phyloP scores from a whole-genome alignment of 495 filamentous ascomycete species.

The Neurospora sp. region DNA sequence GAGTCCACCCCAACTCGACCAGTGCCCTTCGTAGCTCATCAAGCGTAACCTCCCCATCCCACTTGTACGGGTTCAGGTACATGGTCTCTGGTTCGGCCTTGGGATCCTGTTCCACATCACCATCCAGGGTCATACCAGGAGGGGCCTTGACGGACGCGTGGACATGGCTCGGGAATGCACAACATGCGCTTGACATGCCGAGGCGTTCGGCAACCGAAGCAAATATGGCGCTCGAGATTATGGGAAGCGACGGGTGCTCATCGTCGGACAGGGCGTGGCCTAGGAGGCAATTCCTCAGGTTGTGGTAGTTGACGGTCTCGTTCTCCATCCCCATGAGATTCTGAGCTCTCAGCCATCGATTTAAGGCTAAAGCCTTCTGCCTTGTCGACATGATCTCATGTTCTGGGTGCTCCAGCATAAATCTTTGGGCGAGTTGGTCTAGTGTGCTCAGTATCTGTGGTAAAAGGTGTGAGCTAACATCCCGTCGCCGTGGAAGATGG shows the following conservation, averaged over 20 bases:
- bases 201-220: constrained; percentile 41
- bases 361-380: constrained; percentile 55
- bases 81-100: constrained; percentile 41
- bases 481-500: neutral
- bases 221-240: constrained; percentile 58
- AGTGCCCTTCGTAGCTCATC: constrained; percentile 51
- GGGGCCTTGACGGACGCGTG: constrained; percentile 59
- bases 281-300: constrained; percentile 76
- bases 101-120: constrained; percentile 17
- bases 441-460: constrained; percentile 49
- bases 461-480: neutral
- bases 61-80: constrained; percentile 78
- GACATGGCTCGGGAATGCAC: constrained; percentile 71
- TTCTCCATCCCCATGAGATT: constrained; percentile 58
- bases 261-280: constrained; percentile 61
- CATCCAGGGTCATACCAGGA: constrained; percentile 52
- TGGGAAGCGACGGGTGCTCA: constrained; percentile 62
- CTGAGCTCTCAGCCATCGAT: constrained; percentile 52
- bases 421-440: constrained; percentile 47
- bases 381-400: constrained; percentile 46
- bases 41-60: constrained; percentile 52
- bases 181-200: constrained; percentile 61
- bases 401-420: constrained; percentile 39
- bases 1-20: constrained; percentile 48
- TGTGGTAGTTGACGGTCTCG: constrained; percentile 55